These are phyloP conservation scores for Leccinum uliginosum DNA, from an alignment of 768 basidiomycete species.

Conservation along the genomic window DNA sequence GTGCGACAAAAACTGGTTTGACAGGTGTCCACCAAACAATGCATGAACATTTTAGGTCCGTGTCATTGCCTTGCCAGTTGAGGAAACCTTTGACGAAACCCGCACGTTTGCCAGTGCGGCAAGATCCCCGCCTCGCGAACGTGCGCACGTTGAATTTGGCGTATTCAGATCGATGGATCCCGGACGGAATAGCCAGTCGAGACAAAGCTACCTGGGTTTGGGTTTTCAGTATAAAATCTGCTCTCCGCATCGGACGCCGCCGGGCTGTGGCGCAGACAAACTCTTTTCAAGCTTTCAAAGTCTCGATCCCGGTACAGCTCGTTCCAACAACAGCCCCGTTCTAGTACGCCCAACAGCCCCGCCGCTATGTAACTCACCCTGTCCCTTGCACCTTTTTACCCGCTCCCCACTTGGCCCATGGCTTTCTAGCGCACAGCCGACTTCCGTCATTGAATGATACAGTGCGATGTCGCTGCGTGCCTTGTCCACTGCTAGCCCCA, in stretches of 20 bases:
- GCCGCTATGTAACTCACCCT: neutral
- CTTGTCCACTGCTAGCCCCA: neutral
- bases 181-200: neutral
- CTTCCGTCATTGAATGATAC: neutral
- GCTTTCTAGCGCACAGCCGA: neutral
- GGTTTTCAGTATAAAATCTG: neutral
- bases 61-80: neutral
- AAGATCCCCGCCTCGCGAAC: conserved; percentile 3
- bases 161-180: neutral
- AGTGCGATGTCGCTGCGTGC: neutral
- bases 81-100: neutral
- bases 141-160: conserved; percentile 2
- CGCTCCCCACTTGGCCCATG: neutral
- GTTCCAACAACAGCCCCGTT: neutral
- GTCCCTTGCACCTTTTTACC: neutral
- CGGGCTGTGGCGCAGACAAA: neutral
- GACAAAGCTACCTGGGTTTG: neutral
- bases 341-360: neutral
- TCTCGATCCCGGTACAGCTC: neutral
- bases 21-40: neutral
- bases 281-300: neutral
- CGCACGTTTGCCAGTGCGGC: conserved; percentile 14
- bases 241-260: neutral
- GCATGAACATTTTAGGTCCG: neutral
- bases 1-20: neutral